phyloP scores from a whole-genome alignment of 208 protist species.

The Balamuthia mandrillaris region DNA sequence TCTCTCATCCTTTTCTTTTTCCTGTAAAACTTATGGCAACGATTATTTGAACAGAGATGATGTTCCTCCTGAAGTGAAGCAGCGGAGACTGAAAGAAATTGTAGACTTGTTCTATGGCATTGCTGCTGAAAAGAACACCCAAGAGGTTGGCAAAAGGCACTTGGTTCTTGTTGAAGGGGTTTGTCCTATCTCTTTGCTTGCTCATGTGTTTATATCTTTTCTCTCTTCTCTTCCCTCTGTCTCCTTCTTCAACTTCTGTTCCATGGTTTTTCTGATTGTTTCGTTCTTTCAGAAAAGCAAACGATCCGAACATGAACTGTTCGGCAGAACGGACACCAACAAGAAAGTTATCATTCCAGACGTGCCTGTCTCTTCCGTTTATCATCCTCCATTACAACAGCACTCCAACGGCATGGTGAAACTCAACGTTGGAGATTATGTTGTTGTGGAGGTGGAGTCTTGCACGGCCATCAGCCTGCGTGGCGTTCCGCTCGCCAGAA shows the following conservation, averaged over 20 bases:
- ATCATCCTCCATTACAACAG: neutral
- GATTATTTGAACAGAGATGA: slow-evolving; percentile 55
- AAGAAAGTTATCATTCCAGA: slow-evolving; percentile 58
- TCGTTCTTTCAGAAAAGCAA: neutral
- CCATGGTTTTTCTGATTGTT: neutral
- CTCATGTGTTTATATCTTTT: neutral
- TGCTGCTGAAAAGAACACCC: slow-evolving; percentile 17
- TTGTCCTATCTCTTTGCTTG: neutral
- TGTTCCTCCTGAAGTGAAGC: slow-evolving; percentile 61
- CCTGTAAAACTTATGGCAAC: neutral
- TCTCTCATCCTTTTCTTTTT: neutral
- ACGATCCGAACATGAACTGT: slow-evolving; percentile 40
- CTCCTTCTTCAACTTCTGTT: neutral
- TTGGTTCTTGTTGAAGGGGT: slow-evolving; percentile 60
- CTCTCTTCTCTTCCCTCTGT: neutral
- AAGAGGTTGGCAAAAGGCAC: slow-evolving; percentile 58
- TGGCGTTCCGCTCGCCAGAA: neutral
- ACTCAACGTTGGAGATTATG: neutral
- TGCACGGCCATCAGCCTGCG: neutral
- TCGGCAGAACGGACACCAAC: slow-evolving; percentile 64
- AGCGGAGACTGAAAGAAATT: slow-evolving; percentile 49
- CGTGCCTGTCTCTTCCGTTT: neutral
- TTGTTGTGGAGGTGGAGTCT: neutral
- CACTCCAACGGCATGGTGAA: neutral
- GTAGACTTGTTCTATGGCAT: slow-evolving; percentile 49